phyloP scores from a whole-genome alignment of 1,284 basidiomycete genomes.

The Neotropicomus parvogracilis region DNA sequence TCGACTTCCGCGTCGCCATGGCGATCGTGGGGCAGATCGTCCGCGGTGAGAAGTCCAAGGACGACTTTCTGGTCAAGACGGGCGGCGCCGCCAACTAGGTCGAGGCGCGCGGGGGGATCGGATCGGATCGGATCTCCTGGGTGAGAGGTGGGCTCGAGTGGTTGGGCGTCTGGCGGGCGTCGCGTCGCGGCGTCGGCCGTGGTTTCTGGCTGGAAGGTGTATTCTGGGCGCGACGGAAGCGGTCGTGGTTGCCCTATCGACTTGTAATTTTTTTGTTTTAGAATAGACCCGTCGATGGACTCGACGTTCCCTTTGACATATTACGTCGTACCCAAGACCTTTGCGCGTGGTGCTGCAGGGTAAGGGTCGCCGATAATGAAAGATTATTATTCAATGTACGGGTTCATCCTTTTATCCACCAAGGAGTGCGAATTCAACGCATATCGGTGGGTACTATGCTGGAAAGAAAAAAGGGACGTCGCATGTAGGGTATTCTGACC shows the following conservation, averaged over 20 bases:
- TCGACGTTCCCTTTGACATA: too few species aligned
- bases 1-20: conserved; percentile 46
- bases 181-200: not conserved
- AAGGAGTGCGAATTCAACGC: too few species aligned
- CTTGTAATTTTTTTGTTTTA: not conserved
- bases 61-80: conserved; percentile 21
- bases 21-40: conserved; percentile 26
- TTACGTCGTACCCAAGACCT: not conserved
- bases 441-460: too few species aligned
- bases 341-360: not conserved
- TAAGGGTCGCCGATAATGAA: not conserved
- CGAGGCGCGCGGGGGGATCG: not conserved
- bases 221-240: not conserved
- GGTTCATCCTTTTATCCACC: not conserved
- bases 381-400: not conserved
- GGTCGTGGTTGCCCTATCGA: not conserved
- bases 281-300: not conserved
- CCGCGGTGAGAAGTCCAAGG: conserved; percentile 20
- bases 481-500: conserved; percentile 1
- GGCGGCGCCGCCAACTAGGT: not conserved
- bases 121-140: not conserved
- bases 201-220: not conserved
- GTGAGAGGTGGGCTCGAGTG: not conserved
- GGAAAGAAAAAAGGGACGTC: not conserved
- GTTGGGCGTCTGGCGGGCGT: not conserved